A percentile compares a stretch with the other conserved stretches of the same genome.
Evolutionary conservation across 169 alveolate species (phyloP).

Genomic region (Cryptosporidium ubiquitum): DNA sequence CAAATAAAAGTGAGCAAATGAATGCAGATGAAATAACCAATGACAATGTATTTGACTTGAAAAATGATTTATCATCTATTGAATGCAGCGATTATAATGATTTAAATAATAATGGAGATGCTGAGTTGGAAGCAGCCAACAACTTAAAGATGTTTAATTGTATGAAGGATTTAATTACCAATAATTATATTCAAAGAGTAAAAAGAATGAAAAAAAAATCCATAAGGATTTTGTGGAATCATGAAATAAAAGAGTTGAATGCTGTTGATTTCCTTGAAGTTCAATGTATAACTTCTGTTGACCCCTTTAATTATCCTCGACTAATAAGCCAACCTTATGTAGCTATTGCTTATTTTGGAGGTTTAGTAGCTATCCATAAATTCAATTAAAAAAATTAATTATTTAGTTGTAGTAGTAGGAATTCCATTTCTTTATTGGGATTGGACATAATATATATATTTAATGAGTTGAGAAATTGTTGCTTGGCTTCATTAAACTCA

Average conservation of each 20-base stretch:
- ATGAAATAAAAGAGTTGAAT: background rate
- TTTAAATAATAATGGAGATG: background rate
- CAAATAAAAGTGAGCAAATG: background rate
- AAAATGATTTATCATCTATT: background rate
- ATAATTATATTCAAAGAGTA: constrained; percentile 10
- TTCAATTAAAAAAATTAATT: background rate
- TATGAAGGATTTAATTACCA: constrained; percentile 21
- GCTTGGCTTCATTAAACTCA: constrained; percentile 20
- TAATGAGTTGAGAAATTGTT: constrained; percentile 22
- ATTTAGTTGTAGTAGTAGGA: constrained; percentile 19
- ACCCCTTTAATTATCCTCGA: constrained; percentile 50
- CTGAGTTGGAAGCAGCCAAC: background rate
- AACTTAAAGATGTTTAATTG: background rate
- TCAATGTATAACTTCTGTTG: constrained; percentile 37
- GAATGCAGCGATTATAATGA: background rate
- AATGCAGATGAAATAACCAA: background rate
- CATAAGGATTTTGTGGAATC: constrained; percentile 8
- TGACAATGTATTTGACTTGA: background rate
- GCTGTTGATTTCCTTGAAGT: constrained; percentile 47
- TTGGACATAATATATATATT: background rate
- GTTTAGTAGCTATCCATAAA: constrained; percentile 42
- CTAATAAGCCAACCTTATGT: constrained; percentile 34
- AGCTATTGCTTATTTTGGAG: constrained; percentile 70
- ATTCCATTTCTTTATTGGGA: constrained; percentile 1
- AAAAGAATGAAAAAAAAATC: constrained; percentile 8